Evolutionary conservation across 257 asterid species (phyloP).

Genomic region (Petunia secreta): DNA sequence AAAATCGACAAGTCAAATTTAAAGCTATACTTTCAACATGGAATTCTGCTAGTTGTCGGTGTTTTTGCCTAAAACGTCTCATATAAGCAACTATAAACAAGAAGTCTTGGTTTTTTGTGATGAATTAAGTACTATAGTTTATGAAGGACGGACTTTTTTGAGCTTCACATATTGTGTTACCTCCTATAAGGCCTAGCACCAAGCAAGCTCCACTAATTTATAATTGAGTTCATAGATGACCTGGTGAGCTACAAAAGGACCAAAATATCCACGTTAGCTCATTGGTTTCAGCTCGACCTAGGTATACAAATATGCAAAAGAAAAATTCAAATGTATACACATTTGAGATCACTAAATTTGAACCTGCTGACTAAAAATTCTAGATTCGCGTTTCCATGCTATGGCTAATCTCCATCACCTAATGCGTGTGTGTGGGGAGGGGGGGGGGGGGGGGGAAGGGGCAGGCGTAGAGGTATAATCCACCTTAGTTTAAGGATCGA

Average conservation of each 20-base stretch:
- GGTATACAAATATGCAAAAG: background rate
- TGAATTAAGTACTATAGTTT: background rate
- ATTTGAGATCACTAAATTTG: background rate
- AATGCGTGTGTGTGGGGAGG: background rate
- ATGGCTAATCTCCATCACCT: background rate
- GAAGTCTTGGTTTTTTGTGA: background rate
- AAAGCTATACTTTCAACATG: background rate
- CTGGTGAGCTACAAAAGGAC: background rate
- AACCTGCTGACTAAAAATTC: background rate
- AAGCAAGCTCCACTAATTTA: background rate
- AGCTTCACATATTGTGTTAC: background rate
- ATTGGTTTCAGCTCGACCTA: background rate
- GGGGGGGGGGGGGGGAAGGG: too few species aligned
- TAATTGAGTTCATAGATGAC: background rate
- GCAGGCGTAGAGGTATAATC: background rate
- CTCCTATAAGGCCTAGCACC: background rate
- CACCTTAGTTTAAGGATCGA: background rate
- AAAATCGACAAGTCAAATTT: background rate
- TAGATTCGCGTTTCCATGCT: background rate
- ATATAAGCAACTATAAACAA: constrained; percentile 9
- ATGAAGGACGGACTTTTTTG: background rate
- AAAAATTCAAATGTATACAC: background rate
- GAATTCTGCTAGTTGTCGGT: background rate
- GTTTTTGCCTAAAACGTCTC: background rate
- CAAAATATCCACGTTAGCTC: background rate